phyloP scores from a whole-genome alignment of 176 grass and related monocot genomes.

The Themeda triandra region DNA sequence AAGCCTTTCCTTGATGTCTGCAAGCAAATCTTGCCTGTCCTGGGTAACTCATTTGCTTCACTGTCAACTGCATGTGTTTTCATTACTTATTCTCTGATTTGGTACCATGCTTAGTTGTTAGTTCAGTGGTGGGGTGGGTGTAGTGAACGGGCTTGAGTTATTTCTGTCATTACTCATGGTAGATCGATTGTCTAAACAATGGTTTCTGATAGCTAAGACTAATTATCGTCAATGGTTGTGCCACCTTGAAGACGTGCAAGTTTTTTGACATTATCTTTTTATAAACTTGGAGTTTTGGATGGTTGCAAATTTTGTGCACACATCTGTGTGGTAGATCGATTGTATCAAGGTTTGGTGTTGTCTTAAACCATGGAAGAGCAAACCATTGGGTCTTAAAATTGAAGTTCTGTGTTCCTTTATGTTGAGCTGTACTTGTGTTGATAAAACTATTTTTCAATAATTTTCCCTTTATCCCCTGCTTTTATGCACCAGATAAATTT shows the following conservation, averaged over 20 bases:
- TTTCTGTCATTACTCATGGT: not conserved
- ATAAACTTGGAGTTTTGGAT: not conserved
- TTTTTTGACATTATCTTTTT: no score
- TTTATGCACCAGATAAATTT: slow-evolving; percentile 77
- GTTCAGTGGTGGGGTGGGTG: no score
- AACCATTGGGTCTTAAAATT: not conserved
- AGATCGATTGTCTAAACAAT: not conserved
- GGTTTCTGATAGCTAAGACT: not conserved
- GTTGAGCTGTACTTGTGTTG: not conserved
- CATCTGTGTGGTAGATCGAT: not conserved
- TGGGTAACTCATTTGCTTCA: slow-evolving; percentile 40
- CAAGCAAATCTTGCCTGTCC: slow-evolving; percentile 83
- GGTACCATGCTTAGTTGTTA: not conserved
- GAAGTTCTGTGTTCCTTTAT: not conserved
- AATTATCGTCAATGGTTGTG: not conserved
- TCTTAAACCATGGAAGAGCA: not conserved
- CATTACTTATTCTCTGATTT: not conserved
- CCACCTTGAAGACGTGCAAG: no score
- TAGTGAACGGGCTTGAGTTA: not conserved
- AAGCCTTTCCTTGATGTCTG: slow-evolving; percentile 97
- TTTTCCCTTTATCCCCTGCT: slow-evolving; percentile 7
- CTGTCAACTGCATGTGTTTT: not conserved
- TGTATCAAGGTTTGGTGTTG: not conserved
- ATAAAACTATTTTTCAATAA: not conserved
- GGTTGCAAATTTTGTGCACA: not conserved